Evolutionary conservation across 2,329 filamentous ascomycete genomes (phyloP).

Genomic region (Bisporella sp.): DNA sequence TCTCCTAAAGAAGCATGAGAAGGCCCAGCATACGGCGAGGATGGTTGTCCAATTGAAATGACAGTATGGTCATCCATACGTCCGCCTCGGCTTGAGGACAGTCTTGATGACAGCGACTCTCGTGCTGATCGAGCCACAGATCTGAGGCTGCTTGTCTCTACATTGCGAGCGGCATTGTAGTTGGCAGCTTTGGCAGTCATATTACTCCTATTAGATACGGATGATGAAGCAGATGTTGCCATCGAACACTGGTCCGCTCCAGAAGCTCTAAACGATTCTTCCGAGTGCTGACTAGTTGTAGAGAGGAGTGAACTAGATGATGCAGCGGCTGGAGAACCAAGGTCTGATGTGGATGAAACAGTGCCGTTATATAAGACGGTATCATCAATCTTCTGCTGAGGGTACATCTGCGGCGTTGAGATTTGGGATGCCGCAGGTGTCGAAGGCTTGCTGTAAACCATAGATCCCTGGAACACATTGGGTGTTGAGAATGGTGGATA

Average conservation of each 20-base stretch:
- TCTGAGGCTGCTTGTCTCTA: conserved; percentile 45
- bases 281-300: conserved; percentile 7
- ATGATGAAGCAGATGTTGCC: conserved; percentile 7
- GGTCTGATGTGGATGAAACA: conserved; percentile 21
- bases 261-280: neutral
- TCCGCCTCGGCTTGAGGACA: conserved; percentile 7
- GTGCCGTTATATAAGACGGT: conserved; percentile 15
- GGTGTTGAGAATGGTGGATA: conserved; percentile 77
- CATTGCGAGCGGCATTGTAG: conserved; percentile 28
- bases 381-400: conserved; percentile 25
- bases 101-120: conserved; percentile 43
- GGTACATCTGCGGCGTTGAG: conserved; percentile 27
- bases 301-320: conserved; percentile 20
- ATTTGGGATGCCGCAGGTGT: conserved; percentile 20
- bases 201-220: conserved; percentile 3
- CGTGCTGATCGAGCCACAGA: conserved; percentile 51
- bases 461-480: conserved; percentile 68
- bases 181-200: conserved; percentile 11
- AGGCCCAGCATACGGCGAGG: neutral
- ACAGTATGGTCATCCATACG: neutral
- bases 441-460: conserved; percentile 45
- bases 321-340: conserved; percentile 20
- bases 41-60: neutral
- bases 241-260: neutral
- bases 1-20: conserved; percentile 7